phyloP scores from a whole-genome alignment of 148 eudicot genomes.

The Polygonum aviculare region DNA sequence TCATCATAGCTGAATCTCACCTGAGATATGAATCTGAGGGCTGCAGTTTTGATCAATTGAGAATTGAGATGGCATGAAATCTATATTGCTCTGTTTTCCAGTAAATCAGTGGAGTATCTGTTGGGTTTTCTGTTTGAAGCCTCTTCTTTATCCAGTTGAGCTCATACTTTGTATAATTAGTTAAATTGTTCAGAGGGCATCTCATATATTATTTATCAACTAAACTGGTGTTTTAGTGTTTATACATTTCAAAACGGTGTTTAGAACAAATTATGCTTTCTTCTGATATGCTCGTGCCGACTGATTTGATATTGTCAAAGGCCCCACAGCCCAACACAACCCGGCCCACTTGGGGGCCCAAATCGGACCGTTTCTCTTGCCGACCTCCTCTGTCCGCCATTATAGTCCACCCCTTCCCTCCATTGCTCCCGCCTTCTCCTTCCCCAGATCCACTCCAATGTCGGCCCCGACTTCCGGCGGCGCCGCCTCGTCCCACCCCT shows the following conservation, averaged over 20 bases:
- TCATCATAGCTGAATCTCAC: slow-evolving; percentile 8
- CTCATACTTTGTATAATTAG: not conserved
- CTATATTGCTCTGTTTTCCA: not conserved
- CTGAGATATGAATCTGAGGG: not conserved
- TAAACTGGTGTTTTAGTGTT: too few species aligned
- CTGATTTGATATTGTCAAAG: not conserved
- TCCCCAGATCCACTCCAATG: not conserved
- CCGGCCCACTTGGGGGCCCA: not conserved
- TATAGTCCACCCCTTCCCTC: not conserved
- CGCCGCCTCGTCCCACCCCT: slow-evolving; percentile 13
- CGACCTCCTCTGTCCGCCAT: not conserved
- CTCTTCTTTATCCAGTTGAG: not conserved
- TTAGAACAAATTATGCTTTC: too few species aligned
- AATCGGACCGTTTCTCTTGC: not conserved
- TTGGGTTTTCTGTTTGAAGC: not conserved
- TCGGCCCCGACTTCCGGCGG: slow-evolving; percentile 11
- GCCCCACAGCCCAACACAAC: not conserved
- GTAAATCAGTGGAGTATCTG: not conserved
- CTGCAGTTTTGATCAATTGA: not conserved
- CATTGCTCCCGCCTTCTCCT: not conserved
- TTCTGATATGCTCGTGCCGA: too few species aligned
- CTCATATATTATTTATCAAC: too few species aligned
- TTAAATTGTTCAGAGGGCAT: not conserved
- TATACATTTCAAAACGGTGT: too few species aligned
- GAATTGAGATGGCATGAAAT: not conserved